phyloP scores from a whole-genome alignment of 1,284 basidiomycete species.

The Cryptococcus maquisensis region DNA sequence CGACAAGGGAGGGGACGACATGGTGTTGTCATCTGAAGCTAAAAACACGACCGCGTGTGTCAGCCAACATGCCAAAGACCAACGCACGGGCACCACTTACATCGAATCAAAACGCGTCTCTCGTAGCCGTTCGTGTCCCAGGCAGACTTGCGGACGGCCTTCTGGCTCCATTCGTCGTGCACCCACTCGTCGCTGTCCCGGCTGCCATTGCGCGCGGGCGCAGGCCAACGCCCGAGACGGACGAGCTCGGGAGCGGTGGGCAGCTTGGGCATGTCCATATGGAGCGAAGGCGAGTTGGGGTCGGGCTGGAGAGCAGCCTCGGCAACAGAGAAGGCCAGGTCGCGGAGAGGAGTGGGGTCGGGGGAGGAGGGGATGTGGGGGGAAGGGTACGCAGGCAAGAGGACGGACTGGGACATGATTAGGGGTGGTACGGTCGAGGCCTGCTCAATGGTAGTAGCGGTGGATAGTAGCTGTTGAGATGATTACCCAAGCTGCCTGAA shows the following conservation, averaged over 20 bases:
- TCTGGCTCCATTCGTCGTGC: slow-evolving; percentile 2
- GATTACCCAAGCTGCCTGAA: slow-evolving; percentile 3
- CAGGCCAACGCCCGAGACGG: background rate
- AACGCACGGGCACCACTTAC: slow-evolving; percentile 12
- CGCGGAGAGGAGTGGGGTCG: slow-evolving; percentile 34
- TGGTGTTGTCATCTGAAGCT: background rate
- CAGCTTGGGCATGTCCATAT: slow-evolving; percentile 7
- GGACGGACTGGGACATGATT: slow-evolving; percentile 22
- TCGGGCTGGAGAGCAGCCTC: slow-evolving; percentile 41
- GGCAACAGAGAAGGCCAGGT: slow-evolving; percentile 41
- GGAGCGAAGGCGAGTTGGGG: slow-evolving; percentile 39
- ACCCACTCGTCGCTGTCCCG: background rate
- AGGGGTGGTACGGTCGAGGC: slow-evolving; percentile 7
- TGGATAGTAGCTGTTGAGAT: background rate
- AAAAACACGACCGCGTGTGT: background rate
- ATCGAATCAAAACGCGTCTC: slow-evolving; percentile 22
- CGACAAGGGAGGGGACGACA: slow-evolving; percentile 17
- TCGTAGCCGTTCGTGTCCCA: slow-evolving; percentile 22
- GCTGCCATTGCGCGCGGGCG: background rate
- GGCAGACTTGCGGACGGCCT: background rate
- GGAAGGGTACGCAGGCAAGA: slow-evolving; percentile 14
- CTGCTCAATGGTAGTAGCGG: slow-evolving; percentile 6
- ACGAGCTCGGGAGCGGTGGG: slow-evolving; percentile 8
- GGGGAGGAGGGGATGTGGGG: slow-evolving; percentile 20
- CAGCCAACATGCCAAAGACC: background rate